A percentile compares a stretch with the other conserved stretches of the same genome.
Conservation (phyloP, 179 eudicot species). For the Amaranthus tricolor region DNA sequence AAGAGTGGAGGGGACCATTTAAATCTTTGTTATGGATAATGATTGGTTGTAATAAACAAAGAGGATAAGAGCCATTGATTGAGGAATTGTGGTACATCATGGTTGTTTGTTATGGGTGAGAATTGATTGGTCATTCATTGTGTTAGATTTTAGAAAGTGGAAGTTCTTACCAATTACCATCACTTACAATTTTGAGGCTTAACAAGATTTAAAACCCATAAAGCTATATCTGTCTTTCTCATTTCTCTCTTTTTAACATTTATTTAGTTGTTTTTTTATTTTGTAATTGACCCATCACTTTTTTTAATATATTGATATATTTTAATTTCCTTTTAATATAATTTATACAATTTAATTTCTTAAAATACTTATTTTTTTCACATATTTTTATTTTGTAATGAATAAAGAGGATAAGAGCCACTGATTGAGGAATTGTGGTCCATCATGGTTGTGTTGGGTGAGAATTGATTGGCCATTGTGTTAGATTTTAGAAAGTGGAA, state of each 20-base stretch:
- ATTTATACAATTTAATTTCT: too few species aligned
- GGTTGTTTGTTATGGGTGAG: conserved; percentile 39
- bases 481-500: background rate
- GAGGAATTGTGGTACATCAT: conserved; percentile 16
- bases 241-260: too few species aligned
- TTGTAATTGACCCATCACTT: too few species aligned
- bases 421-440: conserved; percentile 13
- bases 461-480: conserved; percentile 35
- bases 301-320: too few species aligned
- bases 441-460: conserved; percentile 38
- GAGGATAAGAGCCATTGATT: conserved; percentile 23
- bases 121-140: conserved; percentile 33
- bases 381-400: conserved; percentile 7
- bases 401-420: conserved; percentile 10
- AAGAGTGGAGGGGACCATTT: conserved; percentile 14
- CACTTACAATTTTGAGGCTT: background rate
- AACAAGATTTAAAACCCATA: background rate
- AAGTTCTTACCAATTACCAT: background rate
- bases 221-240: too few species aligned
- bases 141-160: background rate
- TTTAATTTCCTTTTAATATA: too few species aligned
- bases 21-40: conserved; percentile 22
- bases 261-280: too few species aligned
- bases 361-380: too few species aligned
- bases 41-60: conserved; percentile 22